Evolutionary conservation across 1,139 yeast genomes (phyloP).

Genomic region (Fermentozyma sake): DNA sequence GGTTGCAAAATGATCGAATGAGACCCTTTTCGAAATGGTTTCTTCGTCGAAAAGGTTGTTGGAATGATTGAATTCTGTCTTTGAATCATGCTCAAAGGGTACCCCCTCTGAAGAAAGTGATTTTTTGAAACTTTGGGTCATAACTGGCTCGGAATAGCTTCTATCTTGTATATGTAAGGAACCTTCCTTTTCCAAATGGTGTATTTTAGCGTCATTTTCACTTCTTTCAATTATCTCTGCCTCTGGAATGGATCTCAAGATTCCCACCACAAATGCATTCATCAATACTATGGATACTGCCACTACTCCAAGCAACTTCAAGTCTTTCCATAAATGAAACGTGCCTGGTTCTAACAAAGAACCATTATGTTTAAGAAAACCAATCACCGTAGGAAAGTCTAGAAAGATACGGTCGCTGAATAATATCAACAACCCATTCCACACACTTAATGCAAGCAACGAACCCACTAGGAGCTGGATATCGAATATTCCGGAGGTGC

Average conservation of each 20-base stretch:
- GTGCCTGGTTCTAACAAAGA: constrained; percentile 5
- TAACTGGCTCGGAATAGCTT: no score
- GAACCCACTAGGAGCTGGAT: constrained; percentile 2
- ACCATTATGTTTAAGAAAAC: constrained; percentile 1
- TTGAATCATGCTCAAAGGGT: no score
- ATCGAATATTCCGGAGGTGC: constrained; percentile 2
- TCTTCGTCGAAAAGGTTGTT: constrained; percentile 17
- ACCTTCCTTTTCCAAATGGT: constrained; percentile 2
- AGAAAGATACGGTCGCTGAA: constrained; percentile 2
- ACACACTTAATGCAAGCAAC: constrained; percentile 3
- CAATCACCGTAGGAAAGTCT: constrained; percentile 2
- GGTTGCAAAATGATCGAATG: constrained; percentile 1
- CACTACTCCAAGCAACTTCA: constrained; percentile 8
- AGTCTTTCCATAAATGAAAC: constrained; percentile 11
- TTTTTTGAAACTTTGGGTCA: constrained; percentile 9
- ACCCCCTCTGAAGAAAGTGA: no score
- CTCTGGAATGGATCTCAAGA: constrained; percentile 13
- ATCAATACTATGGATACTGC: constrained; percentile 10
- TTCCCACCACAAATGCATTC: constrained; percentile 11
- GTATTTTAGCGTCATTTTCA: constrained; percentile 4
- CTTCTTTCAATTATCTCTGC: constrained; percentile 10
- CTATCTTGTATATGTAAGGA: no score
- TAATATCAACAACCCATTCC: constrained; percentile 3
- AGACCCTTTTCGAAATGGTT: constrained; percentile 8
- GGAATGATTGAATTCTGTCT: no score